Conservation (phyloP, 306 rosid genomes). For the Psophocarpus tetragonolobus region DNA sequence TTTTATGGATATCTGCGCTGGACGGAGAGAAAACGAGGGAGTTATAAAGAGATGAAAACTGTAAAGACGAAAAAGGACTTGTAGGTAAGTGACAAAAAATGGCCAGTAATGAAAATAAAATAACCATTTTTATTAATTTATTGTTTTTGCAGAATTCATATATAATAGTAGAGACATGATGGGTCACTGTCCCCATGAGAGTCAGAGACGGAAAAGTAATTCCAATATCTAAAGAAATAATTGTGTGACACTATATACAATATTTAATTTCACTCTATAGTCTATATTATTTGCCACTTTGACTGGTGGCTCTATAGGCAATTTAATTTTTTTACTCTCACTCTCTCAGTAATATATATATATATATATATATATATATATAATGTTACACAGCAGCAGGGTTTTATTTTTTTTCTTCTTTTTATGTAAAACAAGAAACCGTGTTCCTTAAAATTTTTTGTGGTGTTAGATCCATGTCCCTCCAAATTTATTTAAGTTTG, state of each 20-base stretch:
- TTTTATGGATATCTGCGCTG: conserved; percentile 35
- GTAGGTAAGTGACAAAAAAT: background rate
- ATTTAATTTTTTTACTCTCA: no score
- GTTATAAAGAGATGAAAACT: conserved; percentile 29
- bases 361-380: no score
- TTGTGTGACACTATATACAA: background rate
- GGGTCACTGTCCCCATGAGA: conserved; percentile 53
- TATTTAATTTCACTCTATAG: no score
- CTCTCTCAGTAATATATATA: conserved; percentile 13
- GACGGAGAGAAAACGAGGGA: conserved; percentile 20
- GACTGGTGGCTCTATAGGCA: background rate
- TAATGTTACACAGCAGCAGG: background rate
- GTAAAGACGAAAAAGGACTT: conserved; percentile 37
- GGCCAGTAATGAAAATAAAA: background rate
- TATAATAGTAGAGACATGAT: conserved; percentile 22
- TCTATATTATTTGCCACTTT: no score
- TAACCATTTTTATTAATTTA: background rate
- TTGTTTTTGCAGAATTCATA: background rate
- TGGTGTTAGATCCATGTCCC: no score
- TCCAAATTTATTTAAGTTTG: background rate
- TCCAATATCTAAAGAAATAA: background rate
- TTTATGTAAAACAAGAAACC: no score
- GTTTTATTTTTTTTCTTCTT: background rate
- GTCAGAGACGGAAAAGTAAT: conserved; percentile 32
- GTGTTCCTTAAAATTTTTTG: no score